Conservation (phyloP, 768 basidiomycete species). For the Mycena vitilis region DNA sequence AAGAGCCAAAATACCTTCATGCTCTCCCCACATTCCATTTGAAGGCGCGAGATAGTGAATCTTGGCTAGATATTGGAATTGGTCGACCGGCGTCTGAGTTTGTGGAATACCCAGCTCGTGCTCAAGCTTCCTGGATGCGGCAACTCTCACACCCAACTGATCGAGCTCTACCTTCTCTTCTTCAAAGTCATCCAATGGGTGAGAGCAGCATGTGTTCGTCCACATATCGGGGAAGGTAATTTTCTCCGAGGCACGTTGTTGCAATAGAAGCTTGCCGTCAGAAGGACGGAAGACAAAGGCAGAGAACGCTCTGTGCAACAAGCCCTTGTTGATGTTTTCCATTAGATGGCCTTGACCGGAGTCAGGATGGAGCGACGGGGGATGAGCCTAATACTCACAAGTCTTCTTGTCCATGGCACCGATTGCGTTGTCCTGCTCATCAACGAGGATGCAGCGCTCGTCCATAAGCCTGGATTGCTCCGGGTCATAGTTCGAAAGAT, state of each 20-base stretch:
- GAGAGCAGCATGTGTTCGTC: slow-evolving; percentile 99
- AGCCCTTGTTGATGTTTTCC: slow-evolving; percentile 94
- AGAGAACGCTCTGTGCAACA: slow-evolving; percentile 98
- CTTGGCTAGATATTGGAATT: slow-evolving; percentile 94
- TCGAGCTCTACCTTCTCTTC: slow-evolving; percentile 81
- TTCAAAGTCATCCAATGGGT: slow-evolving; percentile 93
- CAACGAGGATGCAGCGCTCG: slow-evolving; percentile 92
- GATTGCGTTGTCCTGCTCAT: slow-evolving; percentile 85
- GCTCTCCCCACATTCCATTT: slow-evolving; percentile 95
- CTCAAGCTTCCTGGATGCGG: slow-evolving; percentile 95
- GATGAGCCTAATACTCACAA: slow-evolving; percentile 65
- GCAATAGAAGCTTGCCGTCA: slow-evolving; percentile 92
- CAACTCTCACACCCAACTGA: slow-evolving; percentile 86
- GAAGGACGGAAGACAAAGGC: slow-evolving; percentile 95
- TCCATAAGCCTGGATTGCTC: slow-evolving; percentile 97
- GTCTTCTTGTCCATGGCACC: slow-evolving; percentile 97
- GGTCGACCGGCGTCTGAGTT: slow-evolving; percentile 79
- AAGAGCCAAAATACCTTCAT: slow-evolving; percentile 76
- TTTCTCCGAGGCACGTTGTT: slow-evolving; percentile 97
- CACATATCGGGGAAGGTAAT: slow-evolving; percentile 99
- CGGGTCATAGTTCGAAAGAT: slow-evolving; percentile 87
- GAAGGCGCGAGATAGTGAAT: slow-evolving; percentile 99
- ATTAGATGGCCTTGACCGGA: slow-evolving; percentile 86
- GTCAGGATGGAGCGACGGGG: slow-evolving; percentile 15
- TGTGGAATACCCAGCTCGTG: slow-evolving; percentile 95